Percentiles rank a stretch among this genome's conserved stretches.
Conservation (phyloP, 345 rosid species). For the Populus nigra region DNA sequence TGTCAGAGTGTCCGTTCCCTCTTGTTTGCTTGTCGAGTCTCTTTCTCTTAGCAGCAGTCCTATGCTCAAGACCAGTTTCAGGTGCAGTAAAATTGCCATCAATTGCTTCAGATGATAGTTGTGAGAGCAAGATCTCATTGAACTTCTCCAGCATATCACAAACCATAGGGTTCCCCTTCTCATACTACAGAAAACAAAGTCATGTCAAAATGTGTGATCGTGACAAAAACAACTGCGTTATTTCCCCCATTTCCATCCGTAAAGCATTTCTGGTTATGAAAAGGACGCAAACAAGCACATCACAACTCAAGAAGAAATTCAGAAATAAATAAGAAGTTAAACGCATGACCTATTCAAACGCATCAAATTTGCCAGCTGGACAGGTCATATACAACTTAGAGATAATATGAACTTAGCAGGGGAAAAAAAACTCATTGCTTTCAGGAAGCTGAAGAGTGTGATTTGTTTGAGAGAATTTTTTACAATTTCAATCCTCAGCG, state of each 20-base stretch:
- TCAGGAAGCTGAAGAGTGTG: background rate
- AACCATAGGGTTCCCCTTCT: constrained; percentile 8
- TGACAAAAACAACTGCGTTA: background rate
- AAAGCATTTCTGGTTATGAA: background rate
- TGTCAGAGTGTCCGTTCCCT: background rate
- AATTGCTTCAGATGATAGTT: background rate
- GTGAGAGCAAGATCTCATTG: constrained; percentile 7
- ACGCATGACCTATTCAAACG: background rate
- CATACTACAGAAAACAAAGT: background rate
- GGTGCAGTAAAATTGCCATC: background rate
- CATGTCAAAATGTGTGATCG: background rate
- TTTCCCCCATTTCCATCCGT: background rate
- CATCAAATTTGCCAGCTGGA: background rate
- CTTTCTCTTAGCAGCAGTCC: constrained; percentile 11
- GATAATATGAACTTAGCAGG: no score
- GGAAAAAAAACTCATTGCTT: background rate
- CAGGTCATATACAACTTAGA: background rate
- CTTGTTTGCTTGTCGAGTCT: background rate
- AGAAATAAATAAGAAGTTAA: background rate
- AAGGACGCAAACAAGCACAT: background rate
- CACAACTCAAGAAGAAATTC: no score
- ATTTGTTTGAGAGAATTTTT: background rate
- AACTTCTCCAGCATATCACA: constrained; percentile 14
- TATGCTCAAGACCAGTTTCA: background rate
- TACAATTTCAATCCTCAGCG: no score